Conservation (phyloP, 441 rosid species). For the Pelargonium cotyledonis region DNA sequence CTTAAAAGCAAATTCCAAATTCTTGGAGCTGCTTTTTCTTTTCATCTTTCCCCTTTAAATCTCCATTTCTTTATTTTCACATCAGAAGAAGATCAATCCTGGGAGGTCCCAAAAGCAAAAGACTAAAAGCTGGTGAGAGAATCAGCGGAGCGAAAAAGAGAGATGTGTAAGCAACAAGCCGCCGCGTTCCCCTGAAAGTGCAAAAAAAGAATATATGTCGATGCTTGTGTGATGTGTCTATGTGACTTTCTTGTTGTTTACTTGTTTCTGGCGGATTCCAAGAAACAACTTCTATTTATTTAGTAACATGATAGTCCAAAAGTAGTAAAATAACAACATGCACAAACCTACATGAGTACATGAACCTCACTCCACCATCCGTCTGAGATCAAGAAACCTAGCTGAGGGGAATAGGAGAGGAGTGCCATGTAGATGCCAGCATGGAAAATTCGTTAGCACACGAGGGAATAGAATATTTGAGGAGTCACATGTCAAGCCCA, state of each 20-base stretch:
- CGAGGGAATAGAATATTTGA: slow-evolving; percentile 16
- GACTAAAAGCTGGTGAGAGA: not conserved
- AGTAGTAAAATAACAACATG: not conserved
- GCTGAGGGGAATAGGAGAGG: not conserved
- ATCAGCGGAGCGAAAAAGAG: not conserved
- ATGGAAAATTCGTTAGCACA: slow-evolving; percentile 35
- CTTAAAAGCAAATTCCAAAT: slow-evolving; percentile 3
- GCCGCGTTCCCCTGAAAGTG: not conserved
- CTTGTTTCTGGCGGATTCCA: not conserved
- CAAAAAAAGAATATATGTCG: not conserved
- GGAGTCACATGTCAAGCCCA: slow-evolving; percentile 37
- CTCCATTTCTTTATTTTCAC: not conserved
- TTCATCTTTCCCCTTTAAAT: not conserved
- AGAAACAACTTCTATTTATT: not conserved
- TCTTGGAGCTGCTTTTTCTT: slow-evolving; percentile 1
- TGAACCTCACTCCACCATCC: slow-evolving; percentile 4
- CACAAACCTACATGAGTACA: not conserved
- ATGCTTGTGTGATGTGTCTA: not conserved
- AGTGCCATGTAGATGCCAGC: slow-evolving; percentile 29
- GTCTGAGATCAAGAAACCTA: not conserved
- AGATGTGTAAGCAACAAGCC: not conserved
- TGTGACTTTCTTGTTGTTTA: not conserved
- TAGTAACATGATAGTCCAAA: slow-evolving; percentile 21
- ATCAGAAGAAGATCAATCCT: slow-evolving; percentile 1
- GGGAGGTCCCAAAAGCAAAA: slow-evolving; percentile 8